Percentiles rank a stretch among this genome's conserved stretches.
These are phyloP conservation scores for Candida namnaoensis DNA, from an alignment of 805 yeast genomes.

Conservation along the genomic window DNA sequence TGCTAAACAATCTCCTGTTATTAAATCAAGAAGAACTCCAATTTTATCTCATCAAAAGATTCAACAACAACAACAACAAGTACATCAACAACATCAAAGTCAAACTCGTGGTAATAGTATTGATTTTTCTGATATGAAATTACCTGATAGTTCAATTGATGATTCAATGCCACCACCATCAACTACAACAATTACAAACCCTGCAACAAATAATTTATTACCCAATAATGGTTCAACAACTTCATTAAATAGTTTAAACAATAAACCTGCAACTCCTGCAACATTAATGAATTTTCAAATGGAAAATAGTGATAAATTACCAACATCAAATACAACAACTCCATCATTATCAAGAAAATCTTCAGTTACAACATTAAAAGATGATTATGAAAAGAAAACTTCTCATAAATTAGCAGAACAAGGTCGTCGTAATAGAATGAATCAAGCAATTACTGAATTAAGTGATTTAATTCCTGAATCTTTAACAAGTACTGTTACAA, in stretches of 20 bases:
- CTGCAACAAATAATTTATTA: conserved; percentile 12
- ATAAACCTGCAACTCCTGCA: conserved; percentile 17
- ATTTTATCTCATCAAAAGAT: conserved; percentile 8
- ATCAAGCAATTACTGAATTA: conserved; percentile 73
- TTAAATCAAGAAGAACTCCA: conserved; percentile 20
- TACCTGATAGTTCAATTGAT: conserved; percentile 19
- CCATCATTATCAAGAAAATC: not conserved
- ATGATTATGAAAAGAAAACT: conserved; percentile 17
- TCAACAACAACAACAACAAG: conserved; percentile 9
- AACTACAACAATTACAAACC: conserved; percentile 3
- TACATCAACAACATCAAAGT: conserved; percentile 1
- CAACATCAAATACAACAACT: not conserved
- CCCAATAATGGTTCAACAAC: conserved; percentile 2
- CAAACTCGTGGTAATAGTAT: not conserved
- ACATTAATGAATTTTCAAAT: conserved; percentile 16
- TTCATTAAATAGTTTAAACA: not conserved
- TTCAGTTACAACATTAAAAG: not conserved
- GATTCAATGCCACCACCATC: conserved; percentile 20
- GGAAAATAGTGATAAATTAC: conserved; percentile 4
- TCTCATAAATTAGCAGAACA: conserved; percentile 91
- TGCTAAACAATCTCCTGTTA: conserved; percentile 29
- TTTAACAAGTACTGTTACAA: conserved; percentile 40
- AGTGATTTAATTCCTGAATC: conserved; percentile 57
- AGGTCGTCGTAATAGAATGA: conserved; percentile 90
- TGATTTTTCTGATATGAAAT: conserved; percentile 1